phyloP scores from a whole-genome alignment of 345 rosid genomes.

The Brassica carinata region DNA sequence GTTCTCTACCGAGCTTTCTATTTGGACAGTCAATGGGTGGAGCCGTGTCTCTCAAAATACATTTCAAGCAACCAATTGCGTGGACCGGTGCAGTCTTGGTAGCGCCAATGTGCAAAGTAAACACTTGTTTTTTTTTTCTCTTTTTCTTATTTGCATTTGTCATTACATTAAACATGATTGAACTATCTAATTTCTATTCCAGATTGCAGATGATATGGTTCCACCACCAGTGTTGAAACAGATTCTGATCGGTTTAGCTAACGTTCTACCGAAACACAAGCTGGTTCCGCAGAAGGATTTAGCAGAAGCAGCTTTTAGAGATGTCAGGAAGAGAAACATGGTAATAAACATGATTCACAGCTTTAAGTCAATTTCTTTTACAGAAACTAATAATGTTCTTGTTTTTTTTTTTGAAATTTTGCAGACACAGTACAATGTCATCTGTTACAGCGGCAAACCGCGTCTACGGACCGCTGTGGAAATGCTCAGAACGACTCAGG shows the following conservation, averaged over 20 bases:
- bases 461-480: constrained; percentile 74
- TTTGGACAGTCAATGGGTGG: constrained; percentile 98
- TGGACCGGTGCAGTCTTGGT: constrained; percentile 91
- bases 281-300: constrained; percentile 87
- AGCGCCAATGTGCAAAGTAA: constrained; percentile 98
- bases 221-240: constrained; percentile 64
- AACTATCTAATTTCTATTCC: background rate
- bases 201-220: constrained; percentile 91
- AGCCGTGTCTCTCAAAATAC: constrained; percentile 89
- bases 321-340: constrained; percentile 60
- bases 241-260: constrained; percentile 72
- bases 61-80: constrained; percentile 75
- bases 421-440: constrained; percentile 73
- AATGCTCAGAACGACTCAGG: constrained; percentile 74
- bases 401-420: background rate
- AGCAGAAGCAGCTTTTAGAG: constrained; percentile 81
- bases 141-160: no score
- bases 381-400: background rate
- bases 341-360: constrained; percentile 38
- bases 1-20: constrained; percentile 71
- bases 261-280: constrained; percentile 75
- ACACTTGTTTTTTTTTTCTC: background rate
- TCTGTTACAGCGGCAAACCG: constrained; percentile 82
- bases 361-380: background rate
- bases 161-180: constrained; percentile 7